These are phyloP conservation scores for Penicillium angulare DNA, from an alignment of 495 filamentous ascomycete genomes.

Conservation along the genomic window DNA sequence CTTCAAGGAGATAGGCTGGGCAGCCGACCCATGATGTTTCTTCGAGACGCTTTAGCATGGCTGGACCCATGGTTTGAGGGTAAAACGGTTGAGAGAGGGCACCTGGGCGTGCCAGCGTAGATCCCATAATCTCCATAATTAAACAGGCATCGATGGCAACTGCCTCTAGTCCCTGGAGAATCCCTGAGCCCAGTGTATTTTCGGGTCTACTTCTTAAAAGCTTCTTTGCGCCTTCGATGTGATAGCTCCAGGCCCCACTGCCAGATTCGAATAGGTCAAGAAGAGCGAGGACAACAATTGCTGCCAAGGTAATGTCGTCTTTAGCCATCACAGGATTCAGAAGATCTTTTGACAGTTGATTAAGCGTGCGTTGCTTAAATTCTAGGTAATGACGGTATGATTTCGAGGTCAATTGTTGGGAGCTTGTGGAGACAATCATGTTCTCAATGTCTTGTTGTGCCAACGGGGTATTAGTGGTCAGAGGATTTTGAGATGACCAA, in stretches of 20 bases:
- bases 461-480: conserved; percentile 13
- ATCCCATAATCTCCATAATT: conserved; percentile 50
- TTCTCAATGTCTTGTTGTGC: conserved; percentile 30
- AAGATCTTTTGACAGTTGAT: conserved; percentile 39
- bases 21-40: conserved; percentile 49
- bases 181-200: conserved; percentile 18
- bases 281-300: conserved; percentile 43
- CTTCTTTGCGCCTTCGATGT: conserved; percentile 48
- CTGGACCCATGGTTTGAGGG: conserved; percentile 39
- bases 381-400: conserved; percentile 42
- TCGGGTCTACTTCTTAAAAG: conserved; percentile 33
- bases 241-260: conserved; percentile 46
- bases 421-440: conserved; percentile 27
- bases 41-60: conserved; percentile 45
- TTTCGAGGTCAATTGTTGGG: conserved; percentile 27
- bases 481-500: conserved; percentile 31
- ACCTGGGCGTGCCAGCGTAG: conserved; percentile 45
- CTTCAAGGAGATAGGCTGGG: conserved; percentile 47
- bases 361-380: conserved; percentile 44
- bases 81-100: conserved; percentile 46
- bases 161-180: conserved; percentile 39
- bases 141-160: conserved; percentile 45
- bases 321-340: conserved; percentile 34
- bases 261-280: conserved; percentile 47
- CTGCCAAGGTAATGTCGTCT: conserved; percentile 41